These are phyloP conservation scores for Monosporozyma aerobia DNA, from an alignment of 805 yeast species.

Conservation along the genomic window DNA sequence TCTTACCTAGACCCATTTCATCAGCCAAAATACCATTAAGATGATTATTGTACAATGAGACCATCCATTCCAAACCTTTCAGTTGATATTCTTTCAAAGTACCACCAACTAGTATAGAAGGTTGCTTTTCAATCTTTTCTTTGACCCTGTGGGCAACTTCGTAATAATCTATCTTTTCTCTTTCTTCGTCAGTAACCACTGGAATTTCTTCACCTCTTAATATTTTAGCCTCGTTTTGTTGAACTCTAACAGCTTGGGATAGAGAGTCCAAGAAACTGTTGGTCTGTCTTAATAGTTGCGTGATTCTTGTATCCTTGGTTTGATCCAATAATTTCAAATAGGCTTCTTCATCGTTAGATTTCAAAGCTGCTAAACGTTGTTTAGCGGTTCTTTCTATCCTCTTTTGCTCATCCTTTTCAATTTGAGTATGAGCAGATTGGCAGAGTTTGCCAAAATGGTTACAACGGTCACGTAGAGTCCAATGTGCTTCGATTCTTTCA, in stretches of 20 bases:
- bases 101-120: slow-evolving; percentile 82
- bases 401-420: slow-evolving; percentile 84
- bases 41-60: slow-evolving; percentile 84
- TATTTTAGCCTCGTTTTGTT: slow-evolving; percentile 60
- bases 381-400: slow-evolving; percentile 86
- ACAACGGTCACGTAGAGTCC: slow-evolving; percentile 23
- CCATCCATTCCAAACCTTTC: slow-evolving; percentile 98
- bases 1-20: slow-evolving; percentile 97
- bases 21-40: slow-evolving; percentile 94
- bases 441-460: slow-evolving; percentile 25
- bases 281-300: slow-evolving; percentile 86
- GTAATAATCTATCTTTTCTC: slow-evolving; percentile 78
- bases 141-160: slow-evolving; percentile 83
- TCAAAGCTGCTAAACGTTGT: slow-evolving; percentile 93
- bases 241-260: slow-evolving; percentile 83
- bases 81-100: slow-evolving; percentile 85
- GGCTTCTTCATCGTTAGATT: slow-evolving; percentile 95
- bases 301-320: slow-evolving; percentile 95
- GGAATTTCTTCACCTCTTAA: slow-evolving; percentile 11
- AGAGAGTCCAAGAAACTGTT: slow-evolving; percentile 82
- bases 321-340: slow-evolving; percentile 89
- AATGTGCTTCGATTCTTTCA: slow-evolving; percentile 21
- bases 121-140: slow-evolving; percentile 74
- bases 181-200: slow-evolving; percentile 30
- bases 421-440: slow-evolving; percentile 21